Conservation (phyloP, 352 stramenopile genomes). For the Phytophthora capsici region DNA sequence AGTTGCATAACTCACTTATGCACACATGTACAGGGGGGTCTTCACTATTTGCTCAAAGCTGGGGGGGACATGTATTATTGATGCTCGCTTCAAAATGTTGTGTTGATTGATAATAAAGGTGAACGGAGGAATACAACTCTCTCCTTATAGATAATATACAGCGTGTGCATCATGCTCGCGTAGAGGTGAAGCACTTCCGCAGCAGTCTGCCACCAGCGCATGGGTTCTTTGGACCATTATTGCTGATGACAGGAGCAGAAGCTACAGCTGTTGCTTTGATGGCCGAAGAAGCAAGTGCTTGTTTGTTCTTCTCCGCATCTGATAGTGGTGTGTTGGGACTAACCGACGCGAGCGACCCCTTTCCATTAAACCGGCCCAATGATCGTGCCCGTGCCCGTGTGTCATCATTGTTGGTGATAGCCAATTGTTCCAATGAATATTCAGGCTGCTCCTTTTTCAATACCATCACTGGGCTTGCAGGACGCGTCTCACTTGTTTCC, state of each 20-base stretch:
- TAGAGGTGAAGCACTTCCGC: slow-evolving; percentile 35
- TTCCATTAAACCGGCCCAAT: slow-evolving; percentile 33
- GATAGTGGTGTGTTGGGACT: slow-evolving; percentile 24
- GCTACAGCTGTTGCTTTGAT: slow-evolving; percentile 17
- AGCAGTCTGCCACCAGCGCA: slow-evolving; percentile 28
- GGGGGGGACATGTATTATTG: no score
- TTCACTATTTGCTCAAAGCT: no score
- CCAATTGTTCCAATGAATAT: slow-evolving; percentile 1
- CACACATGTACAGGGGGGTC: slow-evolving; percentile 19
- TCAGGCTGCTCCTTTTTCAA: slow-evolving; percentile 1
- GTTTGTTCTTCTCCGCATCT: slow-evolving; percentile 33
- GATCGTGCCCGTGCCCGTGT: slow-evolving; percentile 25
- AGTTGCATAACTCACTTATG: slow-evolving; percentile 22
- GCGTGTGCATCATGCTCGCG: slow-evolving; percentile 22
- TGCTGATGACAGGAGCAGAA: slow-evolving; percentile 11
- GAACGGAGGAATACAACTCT: slow-evolving; percentile 1
- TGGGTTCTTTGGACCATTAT: slow-evolving; percentile 23
- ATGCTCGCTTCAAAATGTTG: no score
- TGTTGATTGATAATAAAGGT: slow-evolving; percentile 23
- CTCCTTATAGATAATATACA: slow-evolving; percentile 42
- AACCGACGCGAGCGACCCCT: slow-evolving; percentile 31
- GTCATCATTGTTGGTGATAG: slow-evolving; percentile 15
- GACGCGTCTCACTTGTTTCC: slow-evolving; percentile 12
- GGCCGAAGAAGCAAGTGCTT: slow-evolving; percentile 24
- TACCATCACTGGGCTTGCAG: not conserved